Base-by-base conservation (phyloP, 129 eudicot species). In the Rutidosis leptorrhynchoides region DNA sequence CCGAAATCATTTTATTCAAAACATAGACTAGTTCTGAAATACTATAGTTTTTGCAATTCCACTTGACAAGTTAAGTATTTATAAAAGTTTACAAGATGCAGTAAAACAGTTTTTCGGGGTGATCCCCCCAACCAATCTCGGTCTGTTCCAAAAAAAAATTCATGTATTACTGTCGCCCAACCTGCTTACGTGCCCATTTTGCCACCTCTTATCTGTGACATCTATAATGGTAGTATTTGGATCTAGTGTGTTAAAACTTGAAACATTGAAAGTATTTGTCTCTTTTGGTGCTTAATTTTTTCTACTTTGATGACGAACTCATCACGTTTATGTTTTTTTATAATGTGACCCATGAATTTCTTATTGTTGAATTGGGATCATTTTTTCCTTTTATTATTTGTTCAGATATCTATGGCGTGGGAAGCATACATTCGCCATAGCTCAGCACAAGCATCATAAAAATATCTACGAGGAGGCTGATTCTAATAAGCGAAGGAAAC, bases 381-480 rank as follows among this genome's bases (percentile, higher is more conserved):
- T 48, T 25, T 55, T 55, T 25, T 30, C n/a, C 12, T 14, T 25
- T 21, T 43, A 2, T 40, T 9, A 9, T 60, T 17, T 21, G 35
- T 83, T 63, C 81, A 94, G 97, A 72, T 94, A 94, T 61, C 73
- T 94, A 70, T 94, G 99, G 99, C 97, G 99, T 72, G 97, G 84
- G 74, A 89, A 89, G 85, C 67, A 94, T 79, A 89, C 99, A 11
- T 94, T 89, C 74, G 93, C 99, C 15, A 94, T 94, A 84, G 93
- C 99, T 33, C 97, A 89, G 76, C 99, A 94, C 68, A 94, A 94
- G 78, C 97, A 94, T 78, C 97, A 89, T 43, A 83, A 83, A 26
- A 85, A 72, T 70, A 70, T 89, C 64, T 94, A 89, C 17, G 99
- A 89, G 74, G 99, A 94, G 81, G 99, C 99, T 65, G 99, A 89